These are phyloP conservation scores for Coemansia sp. DNA, from an alignment of 192 early-diverging fungal genomes.

Conservation along the genomic window DNA sequence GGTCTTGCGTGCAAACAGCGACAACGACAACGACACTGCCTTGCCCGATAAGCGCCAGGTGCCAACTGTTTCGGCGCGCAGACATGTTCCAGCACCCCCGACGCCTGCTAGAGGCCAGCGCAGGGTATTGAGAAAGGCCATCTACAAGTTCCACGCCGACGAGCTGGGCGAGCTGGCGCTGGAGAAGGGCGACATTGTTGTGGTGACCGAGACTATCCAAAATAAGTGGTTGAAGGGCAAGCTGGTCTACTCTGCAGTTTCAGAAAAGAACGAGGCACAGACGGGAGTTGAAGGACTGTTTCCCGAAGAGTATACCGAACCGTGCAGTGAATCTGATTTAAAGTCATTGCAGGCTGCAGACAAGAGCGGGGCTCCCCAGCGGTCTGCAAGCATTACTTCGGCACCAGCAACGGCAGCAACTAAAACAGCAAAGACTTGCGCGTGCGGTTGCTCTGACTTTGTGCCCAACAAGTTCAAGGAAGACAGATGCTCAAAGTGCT, in stretches of 20 bases:
- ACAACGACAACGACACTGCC: slow-evolving; percentile 13
- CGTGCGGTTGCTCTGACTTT: slow-evolving; percentile 76
- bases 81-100: slow-evolving; percentile 57
- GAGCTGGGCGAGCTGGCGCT: slow-evolving; percentile 80
- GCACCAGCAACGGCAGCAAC: slow-evolving; percentile 1
- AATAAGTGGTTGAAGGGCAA: slow-evolving; percentile 96
- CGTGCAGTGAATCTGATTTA: slow-evolving; percentile 45
- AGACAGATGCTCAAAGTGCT: slow-evolving; percentile 80
- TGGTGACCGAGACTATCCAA: slow-evolving; percentile 81
- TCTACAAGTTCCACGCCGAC: slow-evolving; percentile 82
- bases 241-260: slow-evolving; percentile 57
- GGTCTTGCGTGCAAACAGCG: slow-evolving; percentile 47
- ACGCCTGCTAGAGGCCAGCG: slow-evolving; percentile 36
- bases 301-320: slow-evolving; percentile 89
- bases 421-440: slow-evolving; percentile 7
- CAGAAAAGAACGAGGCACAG: slow-evolving; percentile 24
- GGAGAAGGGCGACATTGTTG: slow-evolving; percentile 82
- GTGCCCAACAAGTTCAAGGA: slow-evolving; percentile 72
- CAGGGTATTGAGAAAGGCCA: slow-evolving; percentile 60
- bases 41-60: slow-evolving; percentile 24
- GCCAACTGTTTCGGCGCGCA: slow-evolving; percentile 43
- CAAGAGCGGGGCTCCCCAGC: slow-evolving; percentile 6
- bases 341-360: slow-evolving; percentile 1
- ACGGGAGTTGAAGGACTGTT: slow-evolving; percentile 75
- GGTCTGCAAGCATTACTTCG: slow-evolving; percentile 11